Evolutionary conservation across 768 basidiomycete genomes (phyloP).

Genomic region (Neoboletus magnificus): DNA sequence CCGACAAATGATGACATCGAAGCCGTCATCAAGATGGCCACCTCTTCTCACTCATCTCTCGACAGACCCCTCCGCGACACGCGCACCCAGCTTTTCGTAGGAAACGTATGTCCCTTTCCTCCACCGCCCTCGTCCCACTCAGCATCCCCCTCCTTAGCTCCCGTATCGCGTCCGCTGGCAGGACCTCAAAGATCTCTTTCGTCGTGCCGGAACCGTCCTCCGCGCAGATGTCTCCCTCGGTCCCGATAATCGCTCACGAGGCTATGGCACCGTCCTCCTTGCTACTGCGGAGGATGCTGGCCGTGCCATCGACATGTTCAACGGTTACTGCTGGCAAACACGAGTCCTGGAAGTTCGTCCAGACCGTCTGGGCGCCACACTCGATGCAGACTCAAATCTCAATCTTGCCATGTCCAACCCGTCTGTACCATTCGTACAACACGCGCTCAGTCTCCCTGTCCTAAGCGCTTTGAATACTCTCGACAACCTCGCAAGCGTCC

Average conservation of each 20-base stretch:
- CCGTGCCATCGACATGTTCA: constrained; percentile 92
- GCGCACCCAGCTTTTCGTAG: constrained; percentile 92
- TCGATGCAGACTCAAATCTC: constrained; percentile 23
- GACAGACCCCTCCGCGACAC: constrained; percentile 72
- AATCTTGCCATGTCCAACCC: constrained; percentile 10
- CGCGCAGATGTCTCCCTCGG: constrained; percentile 76
- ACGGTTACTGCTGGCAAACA: constrained; percentile 97
- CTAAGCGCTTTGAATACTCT: constrained; percentile 13
- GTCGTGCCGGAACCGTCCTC: constrained; percentile 88
- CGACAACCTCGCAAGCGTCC: constrained; percentile 15
- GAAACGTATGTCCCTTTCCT: constrained; percentile 64
- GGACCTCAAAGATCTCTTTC: constrained; percentile 97
- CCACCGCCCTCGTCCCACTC: background rate
- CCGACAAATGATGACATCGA: constrained; percentile 86
- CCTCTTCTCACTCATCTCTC: constrained; percentile 54
- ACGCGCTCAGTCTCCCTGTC: constrained; percentile 13
- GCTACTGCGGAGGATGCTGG: constrained; percentile 94
- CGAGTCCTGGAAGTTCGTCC: constrained; percentile 87
- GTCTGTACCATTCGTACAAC: constrained; percentile 21
- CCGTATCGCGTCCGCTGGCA: constrained; percentile 99
- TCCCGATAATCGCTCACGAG: constrained; percentile 88
- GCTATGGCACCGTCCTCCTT: constrained; percentile 92
- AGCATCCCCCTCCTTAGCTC: constrained; percentile 50
- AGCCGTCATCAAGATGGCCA: constrained; percentile 89
- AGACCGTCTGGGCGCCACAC: constrained; percentile 57